Base-by-base conservation (phyloP, 2,329 filamentous ascomycete species). In the Grosmannia serpens region DNA sequence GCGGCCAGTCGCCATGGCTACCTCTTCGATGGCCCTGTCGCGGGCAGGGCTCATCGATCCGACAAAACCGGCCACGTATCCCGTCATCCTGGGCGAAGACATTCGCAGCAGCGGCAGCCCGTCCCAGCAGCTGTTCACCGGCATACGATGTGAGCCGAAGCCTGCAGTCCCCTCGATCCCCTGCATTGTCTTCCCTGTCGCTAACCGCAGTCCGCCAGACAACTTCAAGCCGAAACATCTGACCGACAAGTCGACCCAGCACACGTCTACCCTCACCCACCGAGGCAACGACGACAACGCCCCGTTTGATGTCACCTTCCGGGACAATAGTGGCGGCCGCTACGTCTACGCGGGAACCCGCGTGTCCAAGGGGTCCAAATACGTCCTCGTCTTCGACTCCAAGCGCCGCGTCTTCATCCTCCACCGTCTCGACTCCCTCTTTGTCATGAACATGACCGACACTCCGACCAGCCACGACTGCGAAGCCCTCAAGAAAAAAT, bases 401-500 rank as follows among this genome's bases (percentile, higher is more conserved):
- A 75, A 78, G 22, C 84, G 83, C 56, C 84, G 92, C 67, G 86
- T 81, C 58, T 94, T 94, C 64, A 84, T 94, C 31, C 79, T 96
- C 58, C 90, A 96, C 73, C 84, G 84, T 56, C 76, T 96, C 58
- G 83, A 89, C 68, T 87, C 85, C n/a, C 85, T 85, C 46, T 87
- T 95, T 72, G 86, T 89, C 67, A 91, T 96, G 86, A 96, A 96
- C 70, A 74, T 96, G 57, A 84, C 82, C 56, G 83, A 80, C 58
- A 84, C 84, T 17, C 88, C 87, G 2, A 81, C 78, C 63, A 85
- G 86, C 65, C 74, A 77, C 57, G 82, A 89, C 64, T 72, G 78
- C 57, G 80, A 81, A 33, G 82, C 79, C 65, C 76, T 95, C 47
- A 78, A 82, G 53, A 79, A 83, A 55, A 79, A 86, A 66, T 85